phyloP scores from a whole-genome alignment of 164 flowering plant species.

The Annona cherimola region DNA sequence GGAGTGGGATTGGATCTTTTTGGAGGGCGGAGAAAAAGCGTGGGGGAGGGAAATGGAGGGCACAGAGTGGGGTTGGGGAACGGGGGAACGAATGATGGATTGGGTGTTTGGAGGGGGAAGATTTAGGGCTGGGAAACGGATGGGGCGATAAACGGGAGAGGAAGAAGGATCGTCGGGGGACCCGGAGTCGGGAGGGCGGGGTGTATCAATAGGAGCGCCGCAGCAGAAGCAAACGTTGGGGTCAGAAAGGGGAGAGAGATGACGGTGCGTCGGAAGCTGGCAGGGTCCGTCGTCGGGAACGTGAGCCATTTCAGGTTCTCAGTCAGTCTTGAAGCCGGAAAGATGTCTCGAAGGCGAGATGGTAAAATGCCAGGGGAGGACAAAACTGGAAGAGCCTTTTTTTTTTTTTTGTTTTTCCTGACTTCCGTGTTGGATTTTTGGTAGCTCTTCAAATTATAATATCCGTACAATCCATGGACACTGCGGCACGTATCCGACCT shows the following conservation, averaged over 20 bases:
- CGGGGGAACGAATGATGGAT: slow-evolving; percentile 53
- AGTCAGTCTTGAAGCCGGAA: not conserved
- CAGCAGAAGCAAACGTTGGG: slow-evolving; percentile 4
- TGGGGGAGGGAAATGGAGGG: slow-evolving; percentile 36
- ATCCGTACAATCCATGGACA: too few relatives aligned
- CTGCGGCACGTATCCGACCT: too few relatives aligned
- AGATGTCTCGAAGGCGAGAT: not conserved
- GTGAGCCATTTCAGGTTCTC: not conserved
- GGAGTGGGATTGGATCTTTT: slow-evolving; percentile 52
- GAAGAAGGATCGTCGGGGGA: slow-evolving; percentile 23
- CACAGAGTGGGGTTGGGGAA: slow-evolving; percentile 44
- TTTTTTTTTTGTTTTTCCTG: too few relatives aligned
- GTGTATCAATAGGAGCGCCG: not conserved
- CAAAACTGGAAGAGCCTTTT: too few relatives aligned
- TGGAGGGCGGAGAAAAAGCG: slow-evolving; percentile 51
- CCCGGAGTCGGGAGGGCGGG: not conserved
- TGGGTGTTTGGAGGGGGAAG: slow-evolving; percentile 35
- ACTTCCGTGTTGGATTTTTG: too few relatives aligned
- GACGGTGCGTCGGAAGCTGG: not conserved
- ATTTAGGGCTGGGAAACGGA: slow-evolving; percentile 33
- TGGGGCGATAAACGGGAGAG: slow-evolving; percentile 54
- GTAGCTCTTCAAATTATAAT: too few relatives aligned
- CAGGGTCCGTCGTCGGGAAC: not conserved
- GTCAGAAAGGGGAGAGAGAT: not conserved
- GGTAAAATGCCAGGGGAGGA: too few relatives aligned